Evolutionary conservation across 257 asterid species (phyloP).

Genomic region (Paraleonurus japonicus): DNA sequence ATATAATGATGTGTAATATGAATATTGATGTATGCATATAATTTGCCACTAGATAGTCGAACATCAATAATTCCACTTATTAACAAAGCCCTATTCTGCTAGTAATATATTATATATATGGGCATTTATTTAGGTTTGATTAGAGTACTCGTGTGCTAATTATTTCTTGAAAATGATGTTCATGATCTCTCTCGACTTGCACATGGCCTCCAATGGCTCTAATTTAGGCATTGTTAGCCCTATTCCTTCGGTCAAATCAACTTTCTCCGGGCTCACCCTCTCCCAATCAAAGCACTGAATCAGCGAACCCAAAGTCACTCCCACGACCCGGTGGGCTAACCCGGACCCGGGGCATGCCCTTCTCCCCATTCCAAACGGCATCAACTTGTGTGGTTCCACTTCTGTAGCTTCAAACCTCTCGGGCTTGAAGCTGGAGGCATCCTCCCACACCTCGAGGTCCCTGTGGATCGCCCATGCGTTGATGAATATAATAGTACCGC

Average conservation of each 20-base stretch:
- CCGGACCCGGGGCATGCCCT: conserved; percentile 34
- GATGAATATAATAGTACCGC: conserved; percentile 22
- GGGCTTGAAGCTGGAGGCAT: conserved; percentile 27
- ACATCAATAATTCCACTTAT: too few species aligned
- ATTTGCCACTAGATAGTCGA: too few species aligned
- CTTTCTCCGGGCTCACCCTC: conserved; percentile 22
- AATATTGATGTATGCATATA: too few species aligned
- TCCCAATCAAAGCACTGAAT: conserved; percentile 43
- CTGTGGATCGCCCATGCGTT: conserved; percentile 40
- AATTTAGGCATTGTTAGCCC: conserved; percentile 38
- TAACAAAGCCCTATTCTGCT: too few species aligned
- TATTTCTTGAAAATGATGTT: too few species aligned
- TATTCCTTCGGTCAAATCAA: conserved; percentile 32
- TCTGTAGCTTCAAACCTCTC: conserved; percentile 34
- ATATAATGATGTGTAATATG: too few species aligned
- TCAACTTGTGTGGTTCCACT: conserved; percentile 13
- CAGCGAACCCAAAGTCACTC: conserved; percentile 30
- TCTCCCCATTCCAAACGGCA: conserved; percentile 40
- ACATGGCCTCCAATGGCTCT: conserved; percentile 29
- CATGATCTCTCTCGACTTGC: conserved; percentile 22
- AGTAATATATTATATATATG: too few species aligned
- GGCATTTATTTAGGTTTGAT: too few species aligned
- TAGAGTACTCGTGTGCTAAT: too few species aligned
- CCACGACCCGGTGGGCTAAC: conserved; percentile 31
- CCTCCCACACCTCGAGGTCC: conserved; percentile 32